A percentile compares a stretch with the other conserved stretches of the same genome.
phyloP scores from a whole-genome alignment of 164 flowering plant species.

The Sextonia rubra region DNA sequence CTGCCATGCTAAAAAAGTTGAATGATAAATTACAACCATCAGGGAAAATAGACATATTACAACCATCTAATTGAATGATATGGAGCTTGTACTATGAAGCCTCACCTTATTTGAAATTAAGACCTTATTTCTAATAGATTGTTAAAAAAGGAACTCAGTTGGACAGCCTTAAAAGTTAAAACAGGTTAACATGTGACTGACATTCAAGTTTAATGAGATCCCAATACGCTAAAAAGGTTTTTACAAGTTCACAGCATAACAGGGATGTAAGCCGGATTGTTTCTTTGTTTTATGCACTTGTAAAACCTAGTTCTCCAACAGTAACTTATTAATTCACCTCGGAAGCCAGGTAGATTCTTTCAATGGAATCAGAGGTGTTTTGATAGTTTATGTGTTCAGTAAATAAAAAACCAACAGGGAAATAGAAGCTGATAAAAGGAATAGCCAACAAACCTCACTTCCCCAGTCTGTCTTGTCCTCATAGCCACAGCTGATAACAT shows the following conservation, averaged over 20 bases:
- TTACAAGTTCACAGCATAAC: not conserved
- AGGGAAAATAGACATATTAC: not conserved
- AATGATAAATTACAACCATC: no score
- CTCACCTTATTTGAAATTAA: not conserved
- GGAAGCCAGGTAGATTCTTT: not conserved
- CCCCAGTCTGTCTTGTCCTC: conserved; percentile 59
- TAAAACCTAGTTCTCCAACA: not conserved
- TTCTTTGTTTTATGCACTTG: not conserved
- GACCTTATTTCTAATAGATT: not conserved
- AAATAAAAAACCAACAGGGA: not conserved
- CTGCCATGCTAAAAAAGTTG: no score
- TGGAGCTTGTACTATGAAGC: not conserved
- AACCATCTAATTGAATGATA: not conserved
- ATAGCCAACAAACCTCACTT: conserved; percentile 26
- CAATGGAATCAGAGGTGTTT: not conserved
- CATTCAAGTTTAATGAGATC: no score
- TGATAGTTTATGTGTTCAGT: no score
- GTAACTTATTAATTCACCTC: not conserved
- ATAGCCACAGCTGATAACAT: conserved; percentile 49
- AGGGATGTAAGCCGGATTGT: not conserved
- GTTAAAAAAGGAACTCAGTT: not conserved
- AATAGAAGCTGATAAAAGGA: not conserved
- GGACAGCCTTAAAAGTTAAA: not conserved
- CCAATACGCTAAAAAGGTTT: not conserved
- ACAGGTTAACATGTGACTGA: not conserved